phyloP scores from a whole-genome alignment of 1,139 yeast genomes.

The Geotrichum reessii region DNA sequence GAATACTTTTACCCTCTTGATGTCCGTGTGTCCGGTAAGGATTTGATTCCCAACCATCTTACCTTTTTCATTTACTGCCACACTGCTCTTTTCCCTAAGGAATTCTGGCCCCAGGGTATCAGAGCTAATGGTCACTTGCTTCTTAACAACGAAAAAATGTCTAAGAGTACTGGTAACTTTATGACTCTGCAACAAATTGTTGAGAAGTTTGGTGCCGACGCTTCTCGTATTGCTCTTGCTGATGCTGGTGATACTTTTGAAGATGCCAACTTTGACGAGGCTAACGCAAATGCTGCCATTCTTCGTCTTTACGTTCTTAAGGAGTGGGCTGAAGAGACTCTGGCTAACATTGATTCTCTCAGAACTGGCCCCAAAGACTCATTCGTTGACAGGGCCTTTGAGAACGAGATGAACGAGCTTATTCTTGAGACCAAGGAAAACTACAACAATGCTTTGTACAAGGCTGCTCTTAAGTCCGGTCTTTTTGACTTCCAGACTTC shows the following conservation, averaged over 20 bases:
- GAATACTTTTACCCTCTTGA: conserved; percentile 95
- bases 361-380: conserved; percentile 63
- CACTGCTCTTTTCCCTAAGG: conserved; percentile 86
- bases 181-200: conserved; percentile 82
- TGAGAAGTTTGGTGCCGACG: conserved; percentile 94
- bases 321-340: conserved; percentile 88
- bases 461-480: conserved; percentile 83
- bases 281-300: conserved; percentile 95
- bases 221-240: conserved; percentile 93
- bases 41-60: conserved; percentile 93
- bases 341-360: conserved; percentile 47
- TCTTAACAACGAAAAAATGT: conserved; percentile 95
- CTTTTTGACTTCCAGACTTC: conserved; percentile 91
- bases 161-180: conserved; percentile 96
- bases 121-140: conserved; percentile 94
- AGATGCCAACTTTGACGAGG: conserved; percentile 96
- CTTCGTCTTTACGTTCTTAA: conserved; percentile 85
- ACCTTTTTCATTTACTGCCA: conserved; percentile 92
- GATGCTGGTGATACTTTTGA: conserved; percentile 98
- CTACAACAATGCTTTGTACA: conserved; percentile 70
- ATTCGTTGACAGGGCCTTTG: conserved; percentile 85
- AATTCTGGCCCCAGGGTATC: conserved; percentile 89
- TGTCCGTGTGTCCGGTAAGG: conserved; percentile 89
- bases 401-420: conserved; percentile 84
- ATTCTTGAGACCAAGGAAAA: conserved; percentile 66